phyloP scores from a whole-genome alignment of 1,139 yeast species.

The Debaryomyces nepalensis region DNA sequence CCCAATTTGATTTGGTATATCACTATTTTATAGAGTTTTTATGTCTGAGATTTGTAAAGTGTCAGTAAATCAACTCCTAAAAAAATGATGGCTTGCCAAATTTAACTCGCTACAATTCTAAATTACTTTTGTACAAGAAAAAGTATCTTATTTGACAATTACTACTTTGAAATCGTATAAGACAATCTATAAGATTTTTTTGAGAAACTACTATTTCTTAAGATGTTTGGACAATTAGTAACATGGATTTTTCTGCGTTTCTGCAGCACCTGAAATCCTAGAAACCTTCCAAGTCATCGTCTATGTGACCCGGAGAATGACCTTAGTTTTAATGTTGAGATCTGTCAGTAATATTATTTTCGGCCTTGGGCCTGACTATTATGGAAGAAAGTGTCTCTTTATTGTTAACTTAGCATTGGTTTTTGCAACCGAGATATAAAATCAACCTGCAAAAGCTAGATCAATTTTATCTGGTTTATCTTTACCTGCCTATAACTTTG shows the following conservation, averaged over 20 bases:
- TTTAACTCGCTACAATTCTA: constrained; percentile 17
- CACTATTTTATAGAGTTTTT: too few species aligned
- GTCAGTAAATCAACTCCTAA: constrained; percentile 18
- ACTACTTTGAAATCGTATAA: constrained; percentile 18
- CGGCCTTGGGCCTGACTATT: constrained; percentile 68
- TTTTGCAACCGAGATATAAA: constrained; percentile 45
- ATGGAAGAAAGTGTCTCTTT: constrained; percentile 76
- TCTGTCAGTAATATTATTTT: constrained; percentile 77
- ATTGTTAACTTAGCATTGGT: constrained; percentile 57
- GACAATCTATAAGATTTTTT: constrained; percentile 25
- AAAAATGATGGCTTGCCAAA: constrained; percentile 11
- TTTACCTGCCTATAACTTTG: constrained; percentile 45
- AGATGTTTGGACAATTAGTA: constrained; percentile 85
- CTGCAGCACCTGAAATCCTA: constrained; percentile 63
- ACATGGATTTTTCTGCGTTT: constrained; percentile 75
- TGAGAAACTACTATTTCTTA: constrained; percentile 54
- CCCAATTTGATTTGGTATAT: too few species aligned
- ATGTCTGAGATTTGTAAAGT: too few species aligned
- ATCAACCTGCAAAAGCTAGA: constrained; percentile 39
- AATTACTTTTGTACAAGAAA: constrained; percentile 33
- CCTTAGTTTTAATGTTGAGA: constrained; percentile 76
- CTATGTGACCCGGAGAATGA: constrained; percentile 78
- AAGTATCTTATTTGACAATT: constrained; percentile 27
- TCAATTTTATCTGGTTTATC: constrained; percentile 44
- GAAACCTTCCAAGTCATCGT: constrained; percentile 53